A percentile compares a stretch with the other conserved stretches of the same genome.
Evolutionary conservation across 2,329 filamentous ascomycete genomes (phyloP).

Genomic region (Curvularia verruculosa): DNA sequence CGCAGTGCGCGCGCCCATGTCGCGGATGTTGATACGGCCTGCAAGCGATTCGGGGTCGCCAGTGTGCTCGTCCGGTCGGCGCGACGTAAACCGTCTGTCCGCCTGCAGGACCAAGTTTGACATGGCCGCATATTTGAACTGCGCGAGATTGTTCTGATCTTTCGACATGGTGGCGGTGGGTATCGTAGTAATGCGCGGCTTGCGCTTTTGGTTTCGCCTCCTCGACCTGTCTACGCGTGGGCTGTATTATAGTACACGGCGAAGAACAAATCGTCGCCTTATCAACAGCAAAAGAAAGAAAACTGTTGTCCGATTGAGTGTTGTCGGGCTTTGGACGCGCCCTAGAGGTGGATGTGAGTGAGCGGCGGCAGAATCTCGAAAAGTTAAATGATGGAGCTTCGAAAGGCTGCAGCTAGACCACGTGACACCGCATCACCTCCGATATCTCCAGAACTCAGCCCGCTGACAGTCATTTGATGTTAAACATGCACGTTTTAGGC

Average conservation of each 20-base stretch:
- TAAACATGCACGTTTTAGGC: not conserved
- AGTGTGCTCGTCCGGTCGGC: conserved; percentile 91
- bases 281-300: conserved; percentile 15
- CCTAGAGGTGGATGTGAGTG: conserved; percentile 29
- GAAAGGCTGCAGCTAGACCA: conserved; percentile 15
- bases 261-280: conserved; percentile 13
- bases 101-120: conserved; percentile 99
- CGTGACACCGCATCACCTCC: conserved; percentile 19
- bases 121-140: conserved; percentile 99
- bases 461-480: not conserved
- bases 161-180: conserved; percentile 34
- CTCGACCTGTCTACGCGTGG: conserved; percentile 12
- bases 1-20: conserved; percentile 88
- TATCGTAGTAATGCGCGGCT: conserved; percentile 26
- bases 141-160: conserved; percentile 72
- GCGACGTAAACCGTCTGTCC: conserved; percentile 92
- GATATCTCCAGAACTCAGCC: not conserved
- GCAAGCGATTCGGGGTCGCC: conserved; percentile 97
- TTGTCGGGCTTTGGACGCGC: conserved; percentile 31
- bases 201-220: conserved; percentile 26
- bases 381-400: conserved; percentile 21
- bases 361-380: conserved; percentile 21
- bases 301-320: conserved; percentile 14
- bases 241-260: conserved; percentile 13
- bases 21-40: conserved; percentile 87